Base-by-base conservation (phyloP, 2,329 filamentous ascomycete species). In the Trichoderma sp. region DNA sequence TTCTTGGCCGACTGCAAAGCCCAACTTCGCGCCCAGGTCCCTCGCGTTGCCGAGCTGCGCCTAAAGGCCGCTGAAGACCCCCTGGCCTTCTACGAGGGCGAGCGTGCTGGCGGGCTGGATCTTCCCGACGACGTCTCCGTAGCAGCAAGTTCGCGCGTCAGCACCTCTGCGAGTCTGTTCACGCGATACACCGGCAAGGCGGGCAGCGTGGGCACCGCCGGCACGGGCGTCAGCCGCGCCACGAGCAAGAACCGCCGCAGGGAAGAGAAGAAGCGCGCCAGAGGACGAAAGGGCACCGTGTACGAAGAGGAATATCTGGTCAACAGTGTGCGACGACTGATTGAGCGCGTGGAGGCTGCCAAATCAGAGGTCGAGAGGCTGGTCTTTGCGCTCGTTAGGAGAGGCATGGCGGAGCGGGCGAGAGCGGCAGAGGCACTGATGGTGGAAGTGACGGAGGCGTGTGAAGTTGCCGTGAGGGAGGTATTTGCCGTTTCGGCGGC, bases 261-360 rank as follows among this genome's bases (percentile, higher is more conserved):
- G 24, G 96, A 99, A 80, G 96, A 99, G 83, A 89, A 97, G 79
- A 99, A 99, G 86, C 89, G 95, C 18, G 96, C 96, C 0, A 85
- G 93, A 8, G 96, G 96, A 28, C 95, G 97, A 79, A 98, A 98
- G 83, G 96, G 96, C 13, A 97, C 93, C 18, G 92, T 99, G 5
- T 99, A 99, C 79, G 96, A 99, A 79, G 95, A 98, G 77, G 96
- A 98, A 79, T 99, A 99, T 79, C 87, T 99, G 5, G 90, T 97
- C 69, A 96, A 94, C 78, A 95, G 91, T 73, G 89, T 98, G 43
- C 87, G 90, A 14, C 85, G 96, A 28, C 84, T 99, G 39, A 87
- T 97, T 16, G 93, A 97, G 78, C 86, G 94, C 43, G 88, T 97
- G 26, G 93, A 94, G 78, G 84, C 84, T 26, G 86, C 90, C 3